A percentile compares a stretch with the other conserved stretches of the same genome.
These are phyloP conservation scores for Arctium minus DNA, from an alignment of 129 eudicot species.

Conservation along the genomic window DNA sequence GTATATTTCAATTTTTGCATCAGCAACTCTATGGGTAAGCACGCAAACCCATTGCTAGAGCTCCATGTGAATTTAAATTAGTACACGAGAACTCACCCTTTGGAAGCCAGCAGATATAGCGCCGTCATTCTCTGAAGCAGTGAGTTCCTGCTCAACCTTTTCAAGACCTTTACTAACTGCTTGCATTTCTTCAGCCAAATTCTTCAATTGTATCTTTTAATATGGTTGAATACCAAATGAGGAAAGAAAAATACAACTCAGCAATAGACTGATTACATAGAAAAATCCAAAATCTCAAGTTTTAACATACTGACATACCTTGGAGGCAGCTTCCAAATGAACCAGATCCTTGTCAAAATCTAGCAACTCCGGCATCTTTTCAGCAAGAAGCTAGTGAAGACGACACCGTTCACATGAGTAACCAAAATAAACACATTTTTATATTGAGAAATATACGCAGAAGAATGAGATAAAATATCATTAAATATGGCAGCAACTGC, in stretches of 20 bases:
- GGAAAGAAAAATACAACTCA: conserved; percentile 12
- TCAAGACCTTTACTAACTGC: conserved; percentile 99
- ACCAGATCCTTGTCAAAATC: conserved; percentile 90
- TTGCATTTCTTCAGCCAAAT: conserved; percentile 99
- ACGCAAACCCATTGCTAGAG: background rate
- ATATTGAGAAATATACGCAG: background rate
- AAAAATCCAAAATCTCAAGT: background rate
- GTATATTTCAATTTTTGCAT: background rate
- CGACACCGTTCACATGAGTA: conserved; percentile 11
- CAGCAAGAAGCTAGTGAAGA: conserved; percentile 68
- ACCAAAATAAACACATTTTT: conserved; percentile 13
- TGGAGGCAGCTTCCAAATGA: conserved; percentile 91
- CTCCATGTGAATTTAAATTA: background rate
- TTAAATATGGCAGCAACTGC: too few species aligned
- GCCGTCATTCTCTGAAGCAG: conserved; percentile 84
- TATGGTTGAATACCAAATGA: conserved; percentile 9
- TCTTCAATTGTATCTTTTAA: conserved; percentile 82
- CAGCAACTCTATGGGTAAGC: background rate
- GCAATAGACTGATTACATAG: background rate
- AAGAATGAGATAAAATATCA: background rate
- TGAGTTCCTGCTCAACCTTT: conserved; percentile 95
- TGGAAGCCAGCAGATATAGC: conserved; percentile 76
- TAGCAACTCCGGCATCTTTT: conserved; percentile 89
- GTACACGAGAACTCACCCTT: conserved; percentile 44
- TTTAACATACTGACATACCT: conserved; percentile 47